Evolutionary conservation across 2,329 filamentous ascomycete species (phyloP).

Genomic region (Trematosphaeria pertusa): DNA sequence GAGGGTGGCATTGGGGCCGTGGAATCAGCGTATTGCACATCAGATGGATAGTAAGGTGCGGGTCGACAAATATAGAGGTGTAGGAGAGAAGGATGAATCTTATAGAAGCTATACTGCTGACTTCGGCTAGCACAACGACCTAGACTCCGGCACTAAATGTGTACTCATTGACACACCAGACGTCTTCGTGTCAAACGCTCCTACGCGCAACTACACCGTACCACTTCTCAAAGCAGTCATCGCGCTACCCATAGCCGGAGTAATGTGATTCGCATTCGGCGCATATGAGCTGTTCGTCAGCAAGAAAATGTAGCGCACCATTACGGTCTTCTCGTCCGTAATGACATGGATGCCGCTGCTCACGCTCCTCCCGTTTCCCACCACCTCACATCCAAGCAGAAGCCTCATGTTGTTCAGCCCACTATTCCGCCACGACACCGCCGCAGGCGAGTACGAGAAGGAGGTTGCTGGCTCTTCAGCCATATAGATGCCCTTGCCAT

Average conservation of each 20-base stretch:
- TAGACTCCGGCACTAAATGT: too few relatives aligned
- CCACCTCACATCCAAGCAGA: conserved; percentile 39
- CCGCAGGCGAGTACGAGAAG: conserved; percentile 28
- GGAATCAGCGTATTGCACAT: too few relatives aligned
- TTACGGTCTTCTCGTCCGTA: conserved; percentile 32
- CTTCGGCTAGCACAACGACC: too few relatives aligned
- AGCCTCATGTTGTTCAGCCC: conserved; percentile 35
- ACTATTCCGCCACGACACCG: conserved; percentile 33
- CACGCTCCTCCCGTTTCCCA: conserved; percentile 24
- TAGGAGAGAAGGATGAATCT: too few relatives aligned
- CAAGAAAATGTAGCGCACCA: conserved; percentile 46
- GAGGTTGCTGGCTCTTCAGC: conserved; percentile 37
- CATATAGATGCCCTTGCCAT: conserved; percentile 43
- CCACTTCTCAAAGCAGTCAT: conserved; percentile 27
- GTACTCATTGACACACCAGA: too few relatives aligned
- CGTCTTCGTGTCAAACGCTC: too few relatives aligned
- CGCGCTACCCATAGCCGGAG: conserved; percentile 24
- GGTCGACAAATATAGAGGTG: too few relatives aligned
- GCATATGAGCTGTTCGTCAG: conserved; percentile 18
- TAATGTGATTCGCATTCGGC: conserved; percentile 24
- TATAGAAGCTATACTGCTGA: too few relatives aligned
- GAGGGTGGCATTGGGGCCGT: too few relatives aligned
- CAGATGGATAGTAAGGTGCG: too few relatives aligned
- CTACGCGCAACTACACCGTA: conserved; percentile 16
- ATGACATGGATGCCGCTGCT: conserved; percentile 34